phyloP scores from a whole-genome alignment of 2,329 filamentous ascomycete species.

The Colletotrichum theobromicola region DNA sequence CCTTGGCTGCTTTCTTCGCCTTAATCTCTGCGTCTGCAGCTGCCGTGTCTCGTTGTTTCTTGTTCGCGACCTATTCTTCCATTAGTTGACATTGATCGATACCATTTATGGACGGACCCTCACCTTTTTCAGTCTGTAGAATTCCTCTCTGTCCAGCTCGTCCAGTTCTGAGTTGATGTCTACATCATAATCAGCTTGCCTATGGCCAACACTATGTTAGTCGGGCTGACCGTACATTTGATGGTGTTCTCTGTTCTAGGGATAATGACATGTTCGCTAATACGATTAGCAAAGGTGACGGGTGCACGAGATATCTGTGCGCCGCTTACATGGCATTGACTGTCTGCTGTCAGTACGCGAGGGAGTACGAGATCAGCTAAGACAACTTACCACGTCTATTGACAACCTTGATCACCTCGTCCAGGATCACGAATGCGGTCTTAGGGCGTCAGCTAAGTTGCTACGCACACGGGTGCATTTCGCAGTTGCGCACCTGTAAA shows the following conservation, averaged over 20 bases:
- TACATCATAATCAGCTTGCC: constrained; percentile 34
- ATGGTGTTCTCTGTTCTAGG: constrained; percentile 99
- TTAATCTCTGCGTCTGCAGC: constrained; percentile 77
- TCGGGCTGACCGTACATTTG: constrained; percentile 68
- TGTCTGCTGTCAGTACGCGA: constrained; percentile 33
- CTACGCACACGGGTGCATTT: not conserved
- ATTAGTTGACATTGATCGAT: not conserved
- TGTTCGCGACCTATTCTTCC: constrained; percentile 67
- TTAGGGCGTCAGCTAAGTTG: constrained; percentile 32
- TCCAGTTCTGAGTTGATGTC: constrained; percentile 98
- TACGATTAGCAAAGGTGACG: constrained; percentile 25
- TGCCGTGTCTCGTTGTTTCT: constrained; percentile 80
- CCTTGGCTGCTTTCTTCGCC: constrained; percentile 54
- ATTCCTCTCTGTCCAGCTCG: constrained; percentile 96
- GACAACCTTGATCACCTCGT: constrained; percentile 99
- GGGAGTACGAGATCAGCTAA: not conserved
- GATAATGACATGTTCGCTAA: constrained; percentile 90
- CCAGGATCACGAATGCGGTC: constrained; percentile 96
- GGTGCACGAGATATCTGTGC: too few species aligned
- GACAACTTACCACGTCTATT: constrained; percentile 80
- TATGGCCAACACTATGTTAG: not conserved
- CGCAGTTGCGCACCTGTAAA: constrained; percentile 65
- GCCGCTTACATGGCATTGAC: constrained; percentile 86
- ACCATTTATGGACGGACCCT: not conserved
- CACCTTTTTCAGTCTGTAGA: constrained; percentile 92